Evolutionary conservation across 2,329 filamentous ascomycete species (phyloP), one percentile per base, ranked within the genome.

Genomic region (Sporothrix protearum): DNA sequence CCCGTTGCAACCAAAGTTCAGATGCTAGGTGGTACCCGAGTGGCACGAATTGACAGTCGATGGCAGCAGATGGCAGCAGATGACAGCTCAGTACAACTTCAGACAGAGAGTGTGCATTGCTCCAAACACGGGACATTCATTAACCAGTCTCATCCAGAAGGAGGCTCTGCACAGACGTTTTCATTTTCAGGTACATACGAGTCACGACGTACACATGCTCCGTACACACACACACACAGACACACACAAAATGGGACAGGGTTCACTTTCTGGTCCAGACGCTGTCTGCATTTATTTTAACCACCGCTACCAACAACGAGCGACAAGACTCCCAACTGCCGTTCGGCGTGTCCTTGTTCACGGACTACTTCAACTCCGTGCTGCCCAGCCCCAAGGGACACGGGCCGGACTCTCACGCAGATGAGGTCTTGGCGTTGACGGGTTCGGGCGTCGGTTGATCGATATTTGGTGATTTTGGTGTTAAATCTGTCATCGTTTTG

Each of bases 321-420:
- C 2, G 30, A 22, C 16, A 39, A 47, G 42, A 57, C 25, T 57
- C 4, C 12, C 7, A 25, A 33, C 12, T 33, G 25, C 22, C 47
- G 16, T 68, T 51, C 57, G 61, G 25, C 19, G 63, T 55, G 53
- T 39, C n/a, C 14, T 53, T 53, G 19, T 59, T 30, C 45, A n/a
- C 69, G 59, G 57, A 69, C 55, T 49, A 28, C 45, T 53, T 70
- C 25, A 8, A 53, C 45, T 70, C 69, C 69, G 57, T 64, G 49
- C 19, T 64, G 57, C 47, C 57, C 42, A 51, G 45, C 28, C 28
- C 30, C 28, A 36, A 45, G 45, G 68, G 69, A 51, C 69, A 47
- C 61, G 47, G 69, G 57, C 49, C 61, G 47, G 49, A 67, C 49
- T 61, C 69, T 71, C 61, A 67, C 33, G 69, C 69, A 68, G 22